These are phyloP conservation scores for Paradendryphiella salina DNA, from an alignment of 2,329 filamentous ascomycete species.

Conservation along the genomic window DNA sequence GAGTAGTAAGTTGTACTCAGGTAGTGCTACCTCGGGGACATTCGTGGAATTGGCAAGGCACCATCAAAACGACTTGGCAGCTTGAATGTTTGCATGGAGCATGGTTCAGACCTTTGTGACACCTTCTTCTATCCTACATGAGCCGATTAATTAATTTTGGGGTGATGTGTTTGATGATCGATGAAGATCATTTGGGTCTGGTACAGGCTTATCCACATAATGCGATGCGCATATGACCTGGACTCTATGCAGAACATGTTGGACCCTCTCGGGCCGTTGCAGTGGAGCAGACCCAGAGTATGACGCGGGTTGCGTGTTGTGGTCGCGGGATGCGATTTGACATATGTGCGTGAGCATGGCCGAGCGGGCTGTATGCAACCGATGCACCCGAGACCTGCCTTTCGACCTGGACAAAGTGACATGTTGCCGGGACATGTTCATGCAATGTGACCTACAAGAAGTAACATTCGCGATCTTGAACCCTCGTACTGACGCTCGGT, in stretches of 20 bases:
- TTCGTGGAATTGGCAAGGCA: too few species aligned
- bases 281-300: conserved; percentile 1
- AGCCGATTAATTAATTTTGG: too few species aligned
- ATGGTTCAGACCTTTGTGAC: too few species aligned
- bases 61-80: too few species aligned
- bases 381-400: neutral
- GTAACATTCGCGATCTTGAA: neutral
- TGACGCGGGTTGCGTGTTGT: neutral
- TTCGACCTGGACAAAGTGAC: neutral
- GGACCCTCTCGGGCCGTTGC: neutral
- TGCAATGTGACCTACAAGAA: conserved; percentile 1
- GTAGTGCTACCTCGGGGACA: too few species aligned
- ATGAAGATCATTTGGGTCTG: neutral
- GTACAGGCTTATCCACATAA: too few species aligned
- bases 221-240: neutral
- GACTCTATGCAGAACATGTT: neutral
- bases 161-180: too few species aligned
- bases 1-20: too few species aligned
- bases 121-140: too few species aligned
- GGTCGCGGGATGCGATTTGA: conserved; percentile 1
- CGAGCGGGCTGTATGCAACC: neutral
- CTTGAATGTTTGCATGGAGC: too few species aligned
- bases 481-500: neutral
- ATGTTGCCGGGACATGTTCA: neutral
- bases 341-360: conserved; percentile 5